These are phyloP conservation scores for Leishmania major DNA, from an alignment of 208 protist genomes.

Conservation along the genomic window DNA sequence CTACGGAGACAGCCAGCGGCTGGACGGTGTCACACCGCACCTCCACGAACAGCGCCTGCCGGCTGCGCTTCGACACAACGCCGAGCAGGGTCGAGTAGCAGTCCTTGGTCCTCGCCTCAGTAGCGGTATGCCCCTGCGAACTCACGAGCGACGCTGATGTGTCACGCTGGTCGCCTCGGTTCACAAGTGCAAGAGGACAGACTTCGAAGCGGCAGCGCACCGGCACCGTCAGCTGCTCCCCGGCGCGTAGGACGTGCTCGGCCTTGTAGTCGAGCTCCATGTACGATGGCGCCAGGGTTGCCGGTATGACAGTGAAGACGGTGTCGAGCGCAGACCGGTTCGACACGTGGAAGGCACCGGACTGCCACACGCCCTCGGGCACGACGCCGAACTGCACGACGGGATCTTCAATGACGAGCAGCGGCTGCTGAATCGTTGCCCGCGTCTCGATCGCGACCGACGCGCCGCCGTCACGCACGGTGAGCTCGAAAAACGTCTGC, in stretches of 20 bases:
- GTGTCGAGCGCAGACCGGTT: constrained; percentile 84
- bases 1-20: constrained; percentile 57
- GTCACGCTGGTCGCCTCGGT: neutral
- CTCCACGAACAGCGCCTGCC: constrained; percentile 69
- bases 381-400: constrained; percentile 76
- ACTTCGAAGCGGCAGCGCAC: constrained; percentile 60
- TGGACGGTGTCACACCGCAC: constrained; percentile 69
- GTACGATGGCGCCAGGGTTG: constrained; percentile 45
- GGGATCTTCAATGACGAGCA: constrained; percentile 60
- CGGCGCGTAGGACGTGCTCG: constrained; percentile 52
- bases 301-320: constrained; percentile 62
- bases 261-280: constrained; percentile 56
- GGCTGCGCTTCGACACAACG: constrained; percentile 56
- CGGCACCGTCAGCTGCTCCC: constrained; percentile 53
- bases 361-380: constrained; percentile 75
- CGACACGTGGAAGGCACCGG: constrained; percentile 56
- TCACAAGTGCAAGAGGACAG: constrained; percentile 1
- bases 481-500: constrained; percentile 90
- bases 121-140: neutral
- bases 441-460: constrained; percentile 83
- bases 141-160: neutral
- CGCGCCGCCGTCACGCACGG: constrained; percentile 70
- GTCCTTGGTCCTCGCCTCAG: constrained; percentile 13
- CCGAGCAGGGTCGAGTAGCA: constrained; percentile 53
- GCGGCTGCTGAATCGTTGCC: constrained; percentile 79